Conservation (phyloP, 78 protist genomes). For the Dictyostelium purpureum region DNA sequence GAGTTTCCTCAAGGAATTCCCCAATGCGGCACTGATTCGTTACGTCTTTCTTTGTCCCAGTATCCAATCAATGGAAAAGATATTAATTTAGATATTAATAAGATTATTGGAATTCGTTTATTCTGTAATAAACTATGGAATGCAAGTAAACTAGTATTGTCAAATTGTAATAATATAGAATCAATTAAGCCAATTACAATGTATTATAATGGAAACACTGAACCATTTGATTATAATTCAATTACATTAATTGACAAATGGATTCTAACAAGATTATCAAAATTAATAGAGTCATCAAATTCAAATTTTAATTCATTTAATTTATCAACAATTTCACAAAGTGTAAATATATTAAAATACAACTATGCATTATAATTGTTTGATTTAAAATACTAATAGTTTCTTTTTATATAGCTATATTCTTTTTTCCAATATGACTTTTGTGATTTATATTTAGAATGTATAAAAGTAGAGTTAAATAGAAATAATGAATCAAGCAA, state of each 20-base stretch:
- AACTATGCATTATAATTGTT: no score
- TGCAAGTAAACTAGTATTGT: slow-evolving; percentile 71
- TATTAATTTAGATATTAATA: slow-evolving; percentile 87
- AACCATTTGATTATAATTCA: slow-evolving; percentile 8
- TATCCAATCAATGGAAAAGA: slow-evolving; percentile 66
- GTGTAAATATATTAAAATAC: no score
- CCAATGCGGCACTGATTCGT: slow-evolving; percentile 95
- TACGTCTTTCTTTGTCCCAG: slow-evolving; percentile 86
- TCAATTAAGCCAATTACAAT: not conserved
- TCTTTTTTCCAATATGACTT: slow-evolving; percentile 78
- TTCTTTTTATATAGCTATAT: no score
- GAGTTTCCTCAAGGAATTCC: slow-evolving; percentile 93
- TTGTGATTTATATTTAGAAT: slow-evolving; percentile 87
- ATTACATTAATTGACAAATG: slow-evolving; percentile 82
- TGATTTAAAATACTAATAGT: no score
- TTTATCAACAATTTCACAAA: slow-evolving; percentile 54
- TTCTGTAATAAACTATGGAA: slow-evolving; percentile 97
- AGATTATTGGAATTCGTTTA: slow-evolving; percentile 80
- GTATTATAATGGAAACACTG: not conserved
- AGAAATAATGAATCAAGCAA: slow-evolving; percentile 12
- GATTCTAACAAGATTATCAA: slow-evolving; percentile 76
- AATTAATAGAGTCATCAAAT: slow-evolving; percentile 36
- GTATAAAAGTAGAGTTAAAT: slow-evolving; percentile 38
- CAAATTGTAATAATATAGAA: not conserved
- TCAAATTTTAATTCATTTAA: slow-evolving; percentile 38